Percentiles rank a stretch among this genome's conserved stretches.
These are phyloP conservation scores for Zymoseptoria passerinii DNA, from an alignment of 2,329 filamentous ascomycete species.

Conservation along the genomic window DNA sequence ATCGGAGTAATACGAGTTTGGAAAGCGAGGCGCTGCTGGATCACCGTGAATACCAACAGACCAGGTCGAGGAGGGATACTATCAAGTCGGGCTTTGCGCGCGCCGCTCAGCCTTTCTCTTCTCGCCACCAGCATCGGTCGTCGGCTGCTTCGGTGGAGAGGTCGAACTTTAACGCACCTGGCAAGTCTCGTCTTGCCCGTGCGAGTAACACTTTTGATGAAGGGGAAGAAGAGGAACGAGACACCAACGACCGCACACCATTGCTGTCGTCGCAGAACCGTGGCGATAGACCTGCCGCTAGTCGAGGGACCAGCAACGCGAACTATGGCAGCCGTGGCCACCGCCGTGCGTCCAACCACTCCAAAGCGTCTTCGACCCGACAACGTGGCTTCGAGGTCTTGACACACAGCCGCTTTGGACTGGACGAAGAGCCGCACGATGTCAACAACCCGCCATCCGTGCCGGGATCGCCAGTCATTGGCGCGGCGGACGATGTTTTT, in stretches of 20 bases:
- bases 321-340: constrained; percentile 24
- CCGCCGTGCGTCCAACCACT: constrained; percentile 22
- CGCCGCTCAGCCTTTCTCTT: constrained; percentile 20
- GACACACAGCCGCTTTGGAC: constrained; percentile 8
- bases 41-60: constrained; percentile 52
- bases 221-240: constrained; percentile 38
- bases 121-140: constrained; percentile 14
- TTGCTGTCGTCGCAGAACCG: constrained; percentile 36
- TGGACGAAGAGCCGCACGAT: constrained; percentile 35
- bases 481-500: constrained; percentile 56
- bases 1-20: constrained; percentile 60
- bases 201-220: constrained; percentile 37
- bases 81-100: constrained; percentile 29
- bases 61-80: constrained; percentile 37
- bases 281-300: constrained; percentile 23
- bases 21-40: constrained; percentile 84
- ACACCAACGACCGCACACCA: constrained; percentile 47
- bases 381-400: constrained; percentile 6
- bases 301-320: constrained; percentile 22
- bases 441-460: constrained; percentile 59
- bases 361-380: constrained; percentile 19
- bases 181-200: constrained; percentile 7
- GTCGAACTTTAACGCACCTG: constrained; percentile 1
- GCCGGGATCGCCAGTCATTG: constrained; percentile 49
- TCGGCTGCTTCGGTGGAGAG: constrained; percentile 13